Evolutionary conservation across 345 rosid species (phyloP), one percentile per base, ranked within the genome.

Genomic region (Alliaria petiolata): DNA sequence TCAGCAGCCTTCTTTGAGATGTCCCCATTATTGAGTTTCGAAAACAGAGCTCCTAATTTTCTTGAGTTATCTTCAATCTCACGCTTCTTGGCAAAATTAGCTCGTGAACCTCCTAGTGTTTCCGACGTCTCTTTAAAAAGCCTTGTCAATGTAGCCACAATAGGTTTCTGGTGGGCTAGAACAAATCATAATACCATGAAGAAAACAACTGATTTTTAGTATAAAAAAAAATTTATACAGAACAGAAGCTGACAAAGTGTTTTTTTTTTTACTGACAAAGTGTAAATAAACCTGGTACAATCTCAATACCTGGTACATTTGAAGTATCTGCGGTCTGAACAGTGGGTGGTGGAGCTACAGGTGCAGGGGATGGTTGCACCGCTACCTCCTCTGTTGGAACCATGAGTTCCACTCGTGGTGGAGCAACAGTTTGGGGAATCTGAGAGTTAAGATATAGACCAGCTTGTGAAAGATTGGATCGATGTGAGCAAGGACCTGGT

Each of bases 111-210:
- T 63, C 97, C 96, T 71, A 83, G 53, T 66, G 87, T 86, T 71
- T 86, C 86, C 25, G 89, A 86, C 70, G 89, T 89, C 90, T 89
- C 95, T 9, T 75, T 83, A 65, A 82, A 88, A 22, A 92, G 87
- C 84, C 90, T 85, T n/a, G 87, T 81, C 56, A 51, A 6, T 25
- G 56, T 25, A 51, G 34, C 56, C 85, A 92, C 81, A 31, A 88
- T 86, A 57, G 84, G 83, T 57, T 75, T 86, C 70, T 85, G 89
- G 59, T 80, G 85, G 36, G 80, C 92, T 88, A 84, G 19, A 81
- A 58, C 44, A 78, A 36, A 51, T 31, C 15, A 69, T 19, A 9
- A 9, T 1, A 77, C 3, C 69, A 64, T 3, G 6, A 49, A 34
- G 25, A 6, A 26, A 61, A 15, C 56, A 52, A 26, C 16, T 26